phyloP scores from a whole-genome alignment of 2,329 filamentous ascomycete species.

The Claviceps paspali region DNA sequence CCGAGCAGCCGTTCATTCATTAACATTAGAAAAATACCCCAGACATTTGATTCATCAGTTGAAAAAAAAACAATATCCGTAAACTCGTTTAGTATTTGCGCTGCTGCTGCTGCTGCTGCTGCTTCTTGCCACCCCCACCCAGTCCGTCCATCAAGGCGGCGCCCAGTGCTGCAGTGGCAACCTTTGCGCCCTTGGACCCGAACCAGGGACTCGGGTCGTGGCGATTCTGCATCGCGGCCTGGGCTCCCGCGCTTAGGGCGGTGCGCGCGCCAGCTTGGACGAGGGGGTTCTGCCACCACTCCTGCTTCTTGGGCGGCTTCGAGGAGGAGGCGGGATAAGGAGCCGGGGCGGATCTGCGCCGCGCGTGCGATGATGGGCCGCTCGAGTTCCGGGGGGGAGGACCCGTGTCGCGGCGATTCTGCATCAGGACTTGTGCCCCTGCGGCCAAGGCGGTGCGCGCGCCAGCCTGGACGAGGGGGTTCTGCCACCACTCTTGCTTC shows the following conservation, averaged over 20 bases:
- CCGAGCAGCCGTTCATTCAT: too few relatives aligned
- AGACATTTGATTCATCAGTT: too few relatives aligned
- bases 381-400: too few relatives aligned
- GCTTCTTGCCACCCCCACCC: too few relatives aligned
- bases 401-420: slow-evolving; percentile 27
- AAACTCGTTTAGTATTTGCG: not conserved
- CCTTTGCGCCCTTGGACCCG: slow-evolving; percentile 31
- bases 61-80: too few relatives aligned
- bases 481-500: slow-evolving; percentile 20
- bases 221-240: slow-evolving; percentile 31
- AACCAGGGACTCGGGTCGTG: slow-evolving; percentile 30
- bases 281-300: slow-evolving; percentile 24
- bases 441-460: slow-evolving; percentile 31
- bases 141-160: slow-evolving; percentile 34
- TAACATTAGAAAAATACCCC: too few relatives aligned
- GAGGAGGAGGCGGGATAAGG: slow-evolving; percentile 5
- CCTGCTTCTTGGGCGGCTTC: slow-evolving; percentile 10
- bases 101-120: not conserved
- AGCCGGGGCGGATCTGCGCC: slow-evolving; percentile 8
- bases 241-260: slow-evolving; percentile 31
- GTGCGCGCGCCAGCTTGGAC: slow-evolving; percentile 28
- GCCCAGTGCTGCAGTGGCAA: slow-evolving; percentile 32
- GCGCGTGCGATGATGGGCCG: slow-evolving; percentile 3
- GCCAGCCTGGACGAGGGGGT: slow-evolving; percentile 24
- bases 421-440: slow-evolving; percentile 32